Base-by-base conservation (phyloP, 768 basidiomycete species). In the Lyophyllum shimeji region DNA sequence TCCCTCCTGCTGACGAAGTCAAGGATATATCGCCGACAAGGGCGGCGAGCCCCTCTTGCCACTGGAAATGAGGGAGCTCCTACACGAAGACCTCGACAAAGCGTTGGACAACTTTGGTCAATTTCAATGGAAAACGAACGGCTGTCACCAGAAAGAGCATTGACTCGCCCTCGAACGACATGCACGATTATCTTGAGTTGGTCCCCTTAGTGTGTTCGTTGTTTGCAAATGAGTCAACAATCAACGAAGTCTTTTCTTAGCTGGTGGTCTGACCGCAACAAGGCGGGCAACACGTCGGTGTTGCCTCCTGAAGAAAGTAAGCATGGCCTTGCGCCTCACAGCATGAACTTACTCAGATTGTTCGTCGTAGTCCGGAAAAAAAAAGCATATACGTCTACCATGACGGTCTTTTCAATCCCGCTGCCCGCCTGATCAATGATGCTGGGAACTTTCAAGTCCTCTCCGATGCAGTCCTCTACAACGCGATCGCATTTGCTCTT, bases 181-280 rank as follows among this genome's bases (percentile, higher is more conserved):
- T 74, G 31, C 81, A 84, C 57, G 85, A 86, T 63, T 88, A 85
- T n/a, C 64, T 75, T 87, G 79, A 86, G 84, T 65, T 86, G 83
- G 82, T 82, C 84, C 13, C 85, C 86, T 39, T 88, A 87, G 85
- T 86, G 67, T 44, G 82, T 66, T 37, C 17, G 43, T 37, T n/a
- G n/a, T n/a, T n/a, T n/a, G n/a, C n/a, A n/a, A n/a, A n/a, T n/a
- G n/a, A n/a, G n/a, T n/a, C n/a, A n/a, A n/a, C n/a, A n/a, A n/a
- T n/a, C n/a, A n/a, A n/a, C n/a, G n/a, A n/a, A n/a, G n/a, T n/a
- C n/a, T n/a, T n/a, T n/a, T n/a, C n/a, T n/a, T n/a, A 84, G 83
- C 56, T 81, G 74, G 67, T 86, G 86, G 85, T 84, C 86, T 0
- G 75, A 87, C 64, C 87, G 86, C 63, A 75, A 78, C 11, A 67